Conservation (phyloP, 164 flowering plant genomes). For the Magnolia officinalis region DNA sequence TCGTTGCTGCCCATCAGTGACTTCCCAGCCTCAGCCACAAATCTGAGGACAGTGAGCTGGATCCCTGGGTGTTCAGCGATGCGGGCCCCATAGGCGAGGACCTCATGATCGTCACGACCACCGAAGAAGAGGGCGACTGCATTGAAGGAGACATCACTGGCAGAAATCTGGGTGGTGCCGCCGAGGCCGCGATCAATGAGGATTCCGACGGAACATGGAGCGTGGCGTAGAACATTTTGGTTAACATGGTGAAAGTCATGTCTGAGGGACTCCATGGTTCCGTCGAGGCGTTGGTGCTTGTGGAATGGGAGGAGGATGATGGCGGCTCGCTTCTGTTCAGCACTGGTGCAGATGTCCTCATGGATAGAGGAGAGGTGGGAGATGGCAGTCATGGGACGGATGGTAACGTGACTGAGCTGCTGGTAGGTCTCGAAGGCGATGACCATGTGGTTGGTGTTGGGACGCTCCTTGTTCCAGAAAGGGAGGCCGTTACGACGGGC, state of each 20-base stretch:
- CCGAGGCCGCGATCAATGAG: constrained; percentile 47
- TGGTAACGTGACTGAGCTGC: constrained; percentile 47
- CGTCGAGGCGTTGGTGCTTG: constrained; percentile 41
- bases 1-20: neutral
- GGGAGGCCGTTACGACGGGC: constrained; percentile 23
- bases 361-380: constrained; percentile 33
- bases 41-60: constrained; percentile 22
- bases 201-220: constrained; percentile 45
- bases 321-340: constrained; percentile 35
- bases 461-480: constrained; percentile 47
- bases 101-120: constrained; percentile 41
- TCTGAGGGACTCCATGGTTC: constrained; percentile 30
- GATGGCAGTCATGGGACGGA: constrained; percentile 59
- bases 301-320: constrained; percentile 45
- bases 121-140: constrained; percentile 32
- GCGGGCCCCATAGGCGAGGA: constrained; percentile 33
- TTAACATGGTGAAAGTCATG: constrained; percentile 28
- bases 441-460: constrained; percentile 33
- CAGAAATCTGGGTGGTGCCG: constrained; percentile 35
- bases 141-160: constrained; percentile 31
- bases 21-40: constrained; percentile 15
- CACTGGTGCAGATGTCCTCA: constrained; percentile 46
- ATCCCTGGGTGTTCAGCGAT: constrained; percentile 54
- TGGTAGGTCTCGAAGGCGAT: constrained; percentile 61
- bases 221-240: constrained; percentile 22